These are phyloP conservation scores for Castanopsis chinensis DNA, from an alignment of 306 rosid genomes.

Conservation along the genomic window DNA sequence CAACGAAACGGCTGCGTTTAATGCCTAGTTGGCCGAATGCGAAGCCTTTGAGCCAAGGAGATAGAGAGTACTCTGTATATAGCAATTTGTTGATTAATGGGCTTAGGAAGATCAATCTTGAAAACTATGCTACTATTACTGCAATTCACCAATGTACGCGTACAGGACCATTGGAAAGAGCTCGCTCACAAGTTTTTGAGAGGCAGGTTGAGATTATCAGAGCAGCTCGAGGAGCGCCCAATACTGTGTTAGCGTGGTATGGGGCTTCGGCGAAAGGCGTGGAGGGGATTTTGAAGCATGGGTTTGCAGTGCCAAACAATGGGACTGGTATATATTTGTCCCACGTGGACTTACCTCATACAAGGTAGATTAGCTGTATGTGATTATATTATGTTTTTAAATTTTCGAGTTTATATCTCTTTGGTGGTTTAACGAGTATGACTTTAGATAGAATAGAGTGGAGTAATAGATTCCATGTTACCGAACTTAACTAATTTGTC, in stretches of 20 bases:
- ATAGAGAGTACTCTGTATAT: slow-evolving; percentile 11
- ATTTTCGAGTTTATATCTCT: no score
- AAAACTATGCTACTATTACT: slow-evolving; percentile 19
- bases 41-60: slow-evolving; percentile 30
- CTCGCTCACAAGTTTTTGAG: slow-evolving; percentile 36
- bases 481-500: no score
- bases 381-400: background rate
- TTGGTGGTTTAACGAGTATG: no score
- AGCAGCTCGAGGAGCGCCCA: slow-evolving; percentile 44
- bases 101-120: slow-evolving; percentile 22
- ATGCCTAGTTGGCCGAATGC: slow-evolving; percentile 35
- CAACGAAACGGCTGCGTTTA: slow-evolving; percentile 32
- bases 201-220: slow-evolving; percentile 33
- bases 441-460: no score
- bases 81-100: slow-evolving; percentile 31
- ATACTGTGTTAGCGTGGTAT: slow-evolving; percentile 56
- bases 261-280: slow-evolving; percentile 35
- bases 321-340: slow-evolving; percentile 46
- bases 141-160: slow-evolving; percentile 43
- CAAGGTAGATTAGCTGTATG: slow-evolving; percentile 31
- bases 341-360: slow-evolving; percentile 33
- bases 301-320: slow-evolving; percentile 40
- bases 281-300: slow-evolving; percentile 38
- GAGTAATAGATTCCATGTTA: no score
- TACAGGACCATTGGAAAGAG: slow-evolving; percentile 30